A percentile compares a stretch with the other conserved stretches of the same genome.
Evolutionary conservation across 805 yeast genomes (phyloP).

Genomic region (Saccharomycopsis fermentans): DNA sequence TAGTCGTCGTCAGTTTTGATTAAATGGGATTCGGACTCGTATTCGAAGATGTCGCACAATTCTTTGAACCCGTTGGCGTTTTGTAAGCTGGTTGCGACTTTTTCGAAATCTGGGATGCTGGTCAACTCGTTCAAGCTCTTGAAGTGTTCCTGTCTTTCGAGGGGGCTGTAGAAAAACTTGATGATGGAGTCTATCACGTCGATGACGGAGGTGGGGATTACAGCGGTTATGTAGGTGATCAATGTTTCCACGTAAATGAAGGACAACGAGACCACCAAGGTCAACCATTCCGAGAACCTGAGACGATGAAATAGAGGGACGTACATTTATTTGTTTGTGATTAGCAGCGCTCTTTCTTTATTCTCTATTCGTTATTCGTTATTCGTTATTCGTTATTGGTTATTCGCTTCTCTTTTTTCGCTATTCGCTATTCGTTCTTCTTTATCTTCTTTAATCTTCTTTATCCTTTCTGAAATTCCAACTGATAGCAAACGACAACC

Average conservation of each 20-base stretch:
- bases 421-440: too few species aligned
- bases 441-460: too few species aligned
- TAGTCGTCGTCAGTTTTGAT: conserved; percentile 64
- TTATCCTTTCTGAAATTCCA: too few species aligned
- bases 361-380: too few species aligned
- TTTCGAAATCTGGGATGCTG: neutral
- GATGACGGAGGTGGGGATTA: conserved; percentile 37
- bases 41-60: conserved; percentile 61
- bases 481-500: too few species aligned
- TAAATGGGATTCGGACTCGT: conserved; percentile 62
- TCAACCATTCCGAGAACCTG: conserved; percentile 39
- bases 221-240: conserved; percentile 33
- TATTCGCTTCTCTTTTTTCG: too few species aligned
- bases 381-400: too few species aligned
- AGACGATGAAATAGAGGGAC: conserved; percentile 39
- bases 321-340: too few species aligned
- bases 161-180: conserved; percentile 17
- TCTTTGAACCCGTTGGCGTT: conserved; percentile 47
- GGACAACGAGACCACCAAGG: conserved; percentile 34
- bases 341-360: too few species aligned
- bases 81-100: conserved; percentile 25
- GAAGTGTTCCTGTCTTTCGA: conserved; percentile 3
- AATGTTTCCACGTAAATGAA: conserved; percentile 42
- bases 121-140: neutral
- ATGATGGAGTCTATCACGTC: conserved; percentile 26